Conservation (phyloP, 495 filamentous ascomycete species). For the Trichoderma reesei region DNA sequence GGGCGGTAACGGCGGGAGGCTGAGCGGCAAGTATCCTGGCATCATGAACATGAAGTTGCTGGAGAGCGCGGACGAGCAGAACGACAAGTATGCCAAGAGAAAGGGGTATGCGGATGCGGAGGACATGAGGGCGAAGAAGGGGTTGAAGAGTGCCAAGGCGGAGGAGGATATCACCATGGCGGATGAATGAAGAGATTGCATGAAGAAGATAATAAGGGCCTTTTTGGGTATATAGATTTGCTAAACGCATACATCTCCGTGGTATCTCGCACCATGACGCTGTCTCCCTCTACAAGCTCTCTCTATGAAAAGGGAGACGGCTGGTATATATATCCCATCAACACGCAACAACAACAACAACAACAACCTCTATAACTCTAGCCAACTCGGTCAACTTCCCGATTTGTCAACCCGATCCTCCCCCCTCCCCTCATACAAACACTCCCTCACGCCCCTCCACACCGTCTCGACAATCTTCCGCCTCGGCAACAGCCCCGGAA, state of each 20-base stretch:
- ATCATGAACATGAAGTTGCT: slow-evolving; percentile 55
- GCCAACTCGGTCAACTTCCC: slow-evolving; percentile 4
- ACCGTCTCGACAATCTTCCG: slow-evolving; percentile 67
- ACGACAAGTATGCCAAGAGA: slow-evolving; percentile 63
- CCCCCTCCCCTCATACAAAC: slow-evolving; percentile 57
- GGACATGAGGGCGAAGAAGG: slow-evolving; percentile 30
- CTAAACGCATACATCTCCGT: not conserved
- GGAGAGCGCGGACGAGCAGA: slow-evolving; percentile 58
- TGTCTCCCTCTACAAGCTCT: not conserved
- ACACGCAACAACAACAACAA: not conserved
- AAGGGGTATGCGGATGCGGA: slow-evolving; percentile 48
- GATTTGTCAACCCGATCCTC: not conserved
- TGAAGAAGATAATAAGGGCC: not conserved
- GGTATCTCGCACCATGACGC: not conserved
- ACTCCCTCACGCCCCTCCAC: slow-evolving; percentile 70
- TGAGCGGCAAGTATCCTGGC: slow-evolving; percentile 59
- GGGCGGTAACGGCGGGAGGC: slow-evolving; percentile 51
- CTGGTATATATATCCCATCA: not conserved
- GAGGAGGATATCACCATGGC: not conserved
- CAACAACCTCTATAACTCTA: not conserved
- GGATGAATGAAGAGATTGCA: not conserved
- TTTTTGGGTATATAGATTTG: not conserved
- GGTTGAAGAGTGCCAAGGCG: not conserved
- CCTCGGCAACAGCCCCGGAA: slow-evolving; percentile 68
- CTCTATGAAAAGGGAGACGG: not conserved